phyloP scores from a whole-genome alignment of 2,329 filamentous ascomycete genomes.

The Stemphylium vesicarium region DNA sequence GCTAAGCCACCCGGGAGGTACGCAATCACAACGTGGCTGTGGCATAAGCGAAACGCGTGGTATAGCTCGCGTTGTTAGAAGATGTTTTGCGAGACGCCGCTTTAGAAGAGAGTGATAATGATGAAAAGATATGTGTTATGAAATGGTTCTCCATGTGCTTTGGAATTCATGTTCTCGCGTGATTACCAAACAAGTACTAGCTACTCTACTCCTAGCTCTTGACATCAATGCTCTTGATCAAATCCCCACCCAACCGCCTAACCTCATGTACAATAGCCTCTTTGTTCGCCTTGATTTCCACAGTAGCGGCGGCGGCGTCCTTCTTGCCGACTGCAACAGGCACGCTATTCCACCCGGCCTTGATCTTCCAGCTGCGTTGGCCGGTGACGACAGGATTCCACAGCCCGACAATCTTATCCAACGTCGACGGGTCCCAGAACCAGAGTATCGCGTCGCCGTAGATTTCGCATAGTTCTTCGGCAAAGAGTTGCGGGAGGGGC shows the following conservation, averaged over 20 bases:
- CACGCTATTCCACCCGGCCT: constrained; percentile 71
- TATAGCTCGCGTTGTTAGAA: too few relatives aligned
- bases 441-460: constrained; percentile 78
- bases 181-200: too few relatives aligned
- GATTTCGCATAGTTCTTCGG: constrained; percentile 69
- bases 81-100: too few relatives aligned
- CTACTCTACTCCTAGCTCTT: constrained; percentile 7
- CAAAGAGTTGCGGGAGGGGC: constrained; percentile 67
- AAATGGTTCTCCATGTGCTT: not conserved
- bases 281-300: constrained; percentile 68
- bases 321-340: constrained; percentile 56
- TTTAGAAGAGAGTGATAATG: too few relatives aligned
- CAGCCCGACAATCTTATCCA: constrained; percentile 66
- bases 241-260: constrained; percentile 62
- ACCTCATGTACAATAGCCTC: constrained; percentile 75
- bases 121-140: not conserved
- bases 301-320: constrained; percentile 24
- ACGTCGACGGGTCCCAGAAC: constrained; percentile 70
- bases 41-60: too few relatives aligned
- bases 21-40: too few relatives aligned
- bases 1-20: too few relatives aligned
- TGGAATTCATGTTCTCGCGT: too few relatives aligned
- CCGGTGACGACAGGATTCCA: constrained; percentile 65
- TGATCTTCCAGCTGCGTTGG: constrained; percentile 70
- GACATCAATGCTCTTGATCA: constrained; percentile 59